Base-by-base conservation (phyloP, 1,284 basidiomycete species). In the Ceratobasidium papillatum region DNA sequence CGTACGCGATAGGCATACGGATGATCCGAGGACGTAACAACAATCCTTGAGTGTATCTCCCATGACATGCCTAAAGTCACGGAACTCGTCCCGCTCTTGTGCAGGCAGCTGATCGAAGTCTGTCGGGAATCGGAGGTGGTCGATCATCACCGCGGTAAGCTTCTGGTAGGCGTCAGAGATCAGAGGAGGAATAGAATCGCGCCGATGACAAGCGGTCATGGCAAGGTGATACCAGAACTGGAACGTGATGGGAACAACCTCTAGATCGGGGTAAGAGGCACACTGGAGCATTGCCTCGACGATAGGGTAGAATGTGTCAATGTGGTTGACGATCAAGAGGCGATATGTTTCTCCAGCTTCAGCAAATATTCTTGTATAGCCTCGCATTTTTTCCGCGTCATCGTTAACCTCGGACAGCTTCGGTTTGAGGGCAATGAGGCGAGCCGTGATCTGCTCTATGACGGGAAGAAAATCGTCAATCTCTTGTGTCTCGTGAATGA, bases 11-110 rank as follows among this genome's bases (percentile, higher is more conserved):
- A 99, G 86, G 80, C 98, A 99, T 3, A 88, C 87, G 61, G 95
- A 91, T 1, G 96, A 89, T 36, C 96, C 94, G 45, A 99, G 88
- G 45, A 99, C 96, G 77, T 93, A 90, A 83, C 98, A 99, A 81
- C 98, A 99, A 82, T 99, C 98, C 84, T 99, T 99, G 78, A 99
- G 88, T 3, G 98, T 99, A 82, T 99, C 97, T 68, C 98, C 98
- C 93, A 99, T 99, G 77, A 96, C 90, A 84, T 99, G 98, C 73
- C 98, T 87, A 86, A 99, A 99, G 5, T 90, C 88, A 30, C 98
- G 89, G 86, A 99, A 99, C 80, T 94, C 92, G 77, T 99, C 98
- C 11, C 91, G 88, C 81, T 98, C 97, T 82, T 97, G 94, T 2
- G 91, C 90, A 2, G 88, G 87, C 78, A 96, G 83, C 34, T 87